These are phyloP conservation scores for Mucor irregularis DNA, from an alignment of 371 early-diverging fungal genomes.

Conservation along the genomic window DNA sequence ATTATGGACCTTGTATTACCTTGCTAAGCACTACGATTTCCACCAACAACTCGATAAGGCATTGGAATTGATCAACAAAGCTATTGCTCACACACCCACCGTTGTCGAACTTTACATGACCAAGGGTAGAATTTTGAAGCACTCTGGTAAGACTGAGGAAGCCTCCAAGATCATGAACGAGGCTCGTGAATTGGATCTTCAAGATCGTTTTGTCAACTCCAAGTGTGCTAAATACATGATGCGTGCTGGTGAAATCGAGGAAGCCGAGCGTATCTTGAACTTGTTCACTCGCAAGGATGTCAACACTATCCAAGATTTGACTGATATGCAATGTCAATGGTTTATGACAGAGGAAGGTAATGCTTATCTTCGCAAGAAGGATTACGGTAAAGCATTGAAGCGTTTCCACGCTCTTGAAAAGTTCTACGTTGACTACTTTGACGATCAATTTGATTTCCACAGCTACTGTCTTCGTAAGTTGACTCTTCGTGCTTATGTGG, in stretches of 20 bases:
- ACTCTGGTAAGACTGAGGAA: slow-evolving; percentile 69
- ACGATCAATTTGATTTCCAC: slow-evolving; percentile 98
- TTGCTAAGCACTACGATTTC: slow-evolving; percentile 86
- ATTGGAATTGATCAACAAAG: slow-evolving; percentile 74
- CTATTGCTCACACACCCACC: slow-evolving; percentile 84
- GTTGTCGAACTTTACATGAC: slow-evolving; percentile 91
- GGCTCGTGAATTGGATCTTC: slow-evolving; percentile 88
- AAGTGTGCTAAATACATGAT: slow-evolving; percentile 95
- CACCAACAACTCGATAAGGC: slow-evolving; percentile 69
- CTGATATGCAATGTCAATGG: slow-evolving; percentile 93
- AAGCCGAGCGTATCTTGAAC: slow-evolving; percentile 83
- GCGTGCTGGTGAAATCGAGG: slow-evolving; percentile 73
- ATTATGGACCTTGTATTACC: slow-evolving; percentile 87
- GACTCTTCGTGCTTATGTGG: slow-evolving; percentile 85
- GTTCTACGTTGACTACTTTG: slow-evolving; percentile 82
- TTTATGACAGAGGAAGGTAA: slow-evolving; percentile 77
- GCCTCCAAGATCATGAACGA: slow-evolving; percentile 81
- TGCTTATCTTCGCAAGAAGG: slow-evolving; percentile 65
- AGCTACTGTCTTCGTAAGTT: slow-evolving; percentile 89
- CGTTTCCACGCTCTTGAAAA: slow-evolving; percentile 81
- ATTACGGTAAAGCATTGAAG: slow-evolving; percentile 85
- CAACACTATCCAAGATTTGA: slow-evolving; percentile 79
- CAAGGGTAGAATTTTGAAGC: slow-evolving; percentile 94
- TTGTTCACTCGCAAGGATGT: slow-evolving; percentile 83
- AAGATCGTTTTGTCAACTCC: slow-evolving; percentile 95